A percentile compares a stretch with the other conserved stretches of the same genome.
phyloP scores from a whole-genome alignment of 2,329 filamentous ascomycete species.

The Coniochaeta sp. region DNA sequence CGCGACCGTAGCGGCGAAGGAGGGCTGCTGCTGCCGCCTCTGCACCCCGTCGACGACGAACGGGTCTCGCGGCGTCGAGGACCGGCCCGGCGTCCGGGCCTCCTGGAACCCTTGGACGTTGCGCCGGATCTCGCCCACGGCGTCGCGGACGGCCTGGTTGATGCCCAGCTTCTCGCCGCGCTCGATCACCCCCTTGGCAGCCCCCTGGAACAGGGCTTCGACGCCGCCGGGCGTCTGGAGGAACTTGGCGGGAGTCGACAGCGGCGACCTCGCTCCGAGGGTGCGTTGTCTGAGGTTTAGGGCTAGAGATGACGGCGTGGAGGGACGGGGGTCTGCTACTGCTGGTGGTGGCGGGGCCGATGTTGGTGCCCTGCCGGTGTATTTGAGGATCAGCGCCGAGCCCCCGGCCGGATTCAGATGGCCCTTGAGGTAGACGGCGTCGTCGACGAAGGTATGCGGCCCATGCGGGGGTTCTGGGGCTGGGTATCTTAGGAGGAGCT shows the following conservation, averaged over 20 bases:
- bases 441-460: slow-evolving; percentile 75
- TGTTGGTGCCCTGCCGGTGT: slow-evolving; percentile 50
- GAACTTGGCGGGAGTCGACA: slow-evolving; percentile 39
- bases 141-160: slow-evolving; percentile 73
- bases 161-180: slow-evolving; percentile 70
- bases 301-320: slow-evolving; percentile 26
- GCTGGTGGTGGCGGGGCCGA: not conserved
- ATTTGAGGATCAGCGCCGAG: slow-evolving; percentile 60
- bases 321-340: slow-evolving; percentile 14
- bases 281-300: slow-evolving; percentile 33
- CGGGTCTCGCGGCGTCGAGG: slow-evolving; percentile 24
- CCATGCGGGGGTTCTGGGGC: slow-evolving; percentile 53
- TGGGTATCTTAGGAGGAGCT: slow-evolving; percentile 78
- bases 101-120: slow-evolving; percentile 65
- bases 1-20: slow-evolving; percentile 30
- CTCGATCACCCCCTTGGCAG: slow-evolving; percentile 67
- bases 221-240: slow-evolving; percentile 50
- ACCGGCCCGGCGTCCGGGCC: slow-evolving; percentile 32
- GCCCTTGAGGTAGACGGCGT: slow-evolving; percentile 68
- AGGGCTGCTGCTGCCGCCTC: slow-evolving; percentile 7
- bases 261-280: slow-evolving; percentile 33
- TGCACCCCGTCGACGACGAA: slow-evolving; percentile 8
- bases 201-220: slow-evolving; percentile 67
- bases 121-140: slow-evolving; percentile 70
- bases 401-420: slow-evolving; percentile 59